Evolutionary conservation across 139 green algal species (phyloP), one percentile per base, ranked within the genome.

Genomic region (Ettlia oleoabundans): DNA sequence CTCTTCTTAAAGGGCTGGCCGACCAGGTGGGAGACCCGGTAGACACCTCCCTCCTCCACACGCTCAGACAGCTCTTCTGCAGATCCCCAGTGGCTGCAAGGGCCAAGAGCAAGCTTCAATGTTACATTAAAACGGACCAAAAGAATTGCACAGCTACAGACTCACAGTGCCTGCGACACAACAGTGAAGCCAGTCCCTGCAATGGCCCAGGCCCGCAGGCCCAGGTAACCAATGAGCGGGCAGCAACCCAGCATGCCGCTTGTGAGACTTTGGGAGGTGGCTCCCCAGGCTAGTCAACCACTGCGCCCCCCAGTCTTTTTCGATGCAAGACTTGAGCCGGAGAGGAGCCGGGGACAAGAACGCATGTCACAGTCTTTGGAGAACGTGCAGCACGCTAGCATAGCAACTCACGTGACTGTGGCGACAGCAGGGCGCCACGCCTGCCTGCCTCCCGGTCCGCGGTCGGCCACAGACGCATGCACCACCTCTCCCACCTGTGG

Each of bases 401-500:
- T 43, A n/a, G 63, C 30, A 69, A 32, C 51, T 78, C 53, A 80
- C 73, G 53, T 80, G 73, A 80, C 38, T 26, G n/a, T 37, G 0
- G 73, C 55, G 8, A 35, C 24, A 6, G n/a, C n/a, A 15, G 58
- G 38, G 26, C 41, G 58, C 75, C 75, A 81, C 22, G 38, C 51
- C 38, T 42, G 22, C 15, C 75, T 30, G 15, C 75, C 75, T 28
- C 55, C 75, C 4, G 58, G 75, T 9, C 58, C 55, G 40, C 28
- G 28, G 19, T 70, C 75, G 6, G 33, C 10, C 58, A 61, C 19
- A 1, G 73, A 42, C 9, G 73, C 58, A 32, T 81, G 75, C 18
- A 28, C 10, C 75, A 81, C 75, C 58, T 81, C 75, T 1, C 75
- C 62, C 41, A 81, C 75, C 75, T 72, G 75, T 40, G 58, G 37